Conservation (phyloP, 768 basidiomycete genomes). For the Neoboletus brunneissimus region DNA sequence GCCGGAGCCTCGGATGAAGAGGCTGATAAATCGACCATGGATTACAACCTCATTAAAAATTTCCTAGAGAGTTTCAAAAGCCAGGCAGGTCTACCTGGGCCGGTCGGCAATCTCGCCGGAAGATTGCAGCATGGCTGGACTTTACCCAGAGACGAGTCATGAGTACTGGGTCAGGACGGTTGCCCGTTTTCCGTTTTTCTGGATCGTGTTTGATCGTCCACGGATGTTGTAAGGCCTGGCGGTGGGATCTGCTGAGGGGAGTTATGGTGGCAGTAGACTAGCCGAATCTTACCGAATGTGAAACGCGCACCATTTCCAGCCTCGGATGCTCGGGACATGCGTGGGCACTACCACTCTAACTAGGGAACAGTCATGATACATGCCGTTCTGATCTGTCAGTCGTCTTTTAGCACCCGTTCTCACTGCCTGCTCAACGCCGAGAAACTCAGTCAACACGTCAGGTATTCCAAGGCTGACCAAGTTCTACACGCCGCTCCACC, state of each 20-base stretch:
- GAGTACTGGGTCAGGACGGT: background rate
- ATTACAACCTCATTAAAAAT: constrained; percentile 94
- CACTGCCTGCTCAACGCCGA: constrained; percentile 19
- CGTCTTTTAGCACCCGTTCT: constrained; percentile 19
- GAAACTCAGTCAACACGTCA: constrained; percentile 81
- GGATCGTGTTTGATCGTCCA: background rate
- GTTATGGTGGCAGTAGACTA: background rate
- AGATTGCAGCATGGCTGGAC: constrained; percentile 74
- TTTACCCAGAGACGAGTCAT: constrained; percentile 66
- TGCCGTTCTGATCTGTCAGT: constrained; percentile 79
- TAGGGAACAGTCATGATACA: constrained; percentile 60
- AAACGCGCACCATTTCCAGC: background rate
- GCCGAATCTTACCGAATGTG: background rate
- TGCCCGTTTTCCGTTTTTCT: background rate
- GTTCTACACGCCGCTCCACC: constrained; percentile 80
- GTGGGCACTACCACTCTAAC: background rate
- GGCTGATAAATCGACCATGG: constrained; percentile 47
- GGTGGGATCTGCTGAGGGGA: background rate
- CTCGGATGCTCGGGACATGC: too few relatives aligned
- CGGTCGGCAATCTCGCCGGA: constrained; percentile 87
- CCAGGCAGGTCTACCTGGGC: constrained; percentile 86
- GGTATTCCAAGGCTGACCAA: constrained; percentile 83
- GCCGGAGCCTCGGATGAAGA: constrained; percentile 53
- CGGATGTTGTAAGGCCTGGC: background rate
- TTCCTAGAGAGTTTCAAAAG: constrained; percentile 95